Evolutionary conservation across 1,139 yeast genomes (phyloP).

Genomic region (Blastobotrys illinoisensis): DNA sequence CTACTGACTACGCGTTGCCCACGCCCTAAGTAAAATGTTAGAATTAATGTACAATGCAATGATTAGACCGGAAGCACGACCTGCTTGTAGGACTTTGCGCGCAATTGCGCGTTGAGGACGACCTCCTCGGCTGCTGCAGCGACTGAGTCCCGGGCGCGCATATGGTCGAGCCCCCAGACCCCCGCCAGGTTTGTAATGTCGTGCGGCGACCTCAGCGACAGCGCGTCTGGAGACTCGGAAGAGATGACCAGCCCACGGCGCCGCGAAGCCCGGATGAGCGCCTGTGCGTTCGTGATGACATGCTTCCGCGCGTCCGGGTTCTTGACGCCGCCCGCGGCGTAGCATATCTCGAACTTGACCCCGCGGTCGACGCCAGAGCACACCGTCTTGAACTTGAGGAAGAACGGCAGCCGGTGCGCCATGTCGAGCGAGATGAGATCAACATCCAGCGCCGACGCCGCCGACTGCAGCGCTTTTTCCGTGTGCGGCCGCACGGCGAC

Average conservation of each 20-base stretch:
- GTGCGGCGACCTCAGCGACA: slow-evolving; percentile 56
- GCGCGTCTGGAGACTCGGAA: slow-evolving; percentile 62
- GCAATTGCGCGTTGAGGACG: slow-evolving; percentile 63
- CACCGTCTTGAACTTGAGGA: slow-evolving; percentile 74
- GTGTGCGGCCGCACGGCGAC: slow-evolving; percentile 75
- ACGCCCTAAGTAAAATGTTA: no score
- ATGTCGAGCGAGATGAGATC: slow-evolving; percentile 76
- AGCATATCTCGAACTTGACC: slow-evolving; percentile 71
- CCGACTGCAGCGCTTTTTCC: slow-evolving; percentile 72
- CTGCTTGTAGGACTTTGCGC: slow-evolving; percentile 51
- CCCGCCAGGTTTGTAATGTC: slow-evolving; percentile 65
- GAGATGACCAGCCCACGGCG: slow-evolving; percentile 72
- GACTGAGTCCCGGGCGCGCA: slow-evolving; percentile 57
- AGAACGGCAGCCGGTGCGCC: slow-evolving; percentile 62
- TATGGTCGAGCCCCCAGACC: slow-evolving; percentile 63
- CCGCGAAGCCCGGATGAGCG: slow-evolving; percentile 77
- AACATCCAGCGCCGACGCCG: slow-evolving; percentile 63
- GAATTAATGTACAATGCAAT: no score
- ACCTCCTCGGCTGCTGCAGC: slow-evolving; percentile 57
- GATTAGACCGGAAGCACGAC: slow-evolving; percentile 17
- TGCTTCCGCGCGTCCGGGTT: slow-evolving; percentile 43
- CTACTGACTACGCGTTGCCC: no score
- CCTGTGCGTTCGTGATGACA: slow-evolving; percentile 65
- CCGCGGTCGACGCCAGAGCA: slow-evolving; percentile 84
- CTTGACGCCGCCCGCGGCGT: slow-evolving; percentile 34